phyloP scores from a whole-genome alignment of 495 filamentous ascomycete genomes.

The Daldinia concentrica region DNA sequence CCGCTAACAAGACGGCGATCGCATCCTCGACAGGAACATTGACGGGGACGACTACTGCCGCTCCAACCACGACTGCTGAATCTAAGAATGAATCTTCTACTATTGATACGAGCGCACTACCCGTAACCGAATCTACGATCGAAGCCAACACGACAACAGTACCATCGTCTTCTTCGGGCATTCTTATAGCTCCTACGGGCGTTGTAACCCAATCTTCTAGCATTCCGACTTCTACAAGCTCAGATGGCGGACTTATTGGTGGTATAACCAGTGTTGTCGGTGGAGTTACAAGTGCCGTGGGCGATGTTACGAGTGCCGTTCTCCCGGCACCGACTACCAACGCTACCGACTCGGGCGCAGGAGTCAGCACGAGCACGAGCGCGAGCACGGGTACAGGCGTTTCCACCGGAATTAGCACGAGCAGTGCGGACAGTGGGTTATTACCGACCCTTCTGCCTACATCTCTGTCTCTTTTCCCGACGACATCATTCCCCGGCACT shows the following conservation, averaged over 20 bases:
- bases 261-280: slow-evolving; percentile 34
- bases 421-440: slow-evolving; percentile 15
- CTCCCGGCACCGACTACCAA: slow-evolving; percentile 30
- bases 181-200: slow-evolving; percentile 49
- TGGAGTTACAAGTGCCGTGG: slow-evolving; percentile 34
- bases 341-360: slow-evolving; percentile 27
- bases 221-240: slow-evolving; percentile 27
- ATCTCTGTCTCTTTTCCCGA: slow-evolving; percentile 25
- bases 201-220: slow-evolving; percentile 44
- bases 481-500: slow-evolving; percentile 37
- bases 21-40: slow-evolving; percentile 8
- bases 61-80: slow-evolving; percentile 24
- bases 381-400: not conserved
- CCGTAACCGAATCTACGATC: slow-evolving; percentile 27
- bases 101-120: slow-evolving; percentile 7
- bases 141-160: slow-evolving; percentile 27
- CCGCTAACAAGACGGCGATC: slow-evolving; percentile 34
- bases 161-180: slow-evolving; percentile 41
- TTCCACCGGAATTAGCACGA: slow-evolving; percentile 11
- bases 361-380: not conserved
- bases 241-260: slow-evolving; percentile 31
- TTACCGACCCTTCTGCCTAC: slow-evolving; percentile 17
- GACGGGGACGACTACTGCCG: not conserved
- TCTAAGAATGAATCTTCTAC: not conserved
- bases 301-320: slow-evolving; percentile 31